Evolutionary conservation across 1,284 basidiomycete genomes (phyloP).

Genomic region (Phellinidium pouzarii): DNA sequence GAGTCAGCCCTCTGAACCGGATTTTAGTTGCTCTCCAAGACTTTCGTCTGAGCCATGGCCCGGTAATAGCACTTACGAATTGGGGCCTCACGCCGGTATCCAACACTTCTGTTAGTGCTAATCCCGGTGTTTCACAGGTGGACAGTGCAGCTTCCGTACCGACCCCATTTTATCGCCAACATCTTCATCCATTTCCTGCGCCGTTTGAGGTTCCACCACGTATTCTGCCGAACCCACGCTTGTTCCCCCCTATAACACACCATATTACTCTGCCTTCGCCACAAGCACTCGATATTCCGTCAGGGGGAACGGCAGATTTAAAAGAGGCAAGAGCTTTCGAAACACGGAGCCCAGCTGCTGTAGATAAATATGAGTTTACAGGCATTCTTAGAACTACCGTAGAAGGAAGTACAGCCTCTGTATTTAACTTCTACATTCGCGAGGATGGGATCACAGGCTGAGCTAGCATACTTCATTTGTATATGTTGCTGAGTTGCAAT

Average conservation of each 20-base stretch:
- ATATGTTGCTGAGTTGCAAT: neutral
- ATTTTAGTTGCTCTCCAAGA: conserved; percentile 44
- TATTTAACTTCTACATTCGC: conserved; percentile 17
- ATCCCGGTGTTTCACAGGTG: conserved; percentile 14
- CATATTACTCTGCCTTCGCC: conserved; percentile 38
- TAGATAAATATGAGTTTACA: conserved; percentile 24
- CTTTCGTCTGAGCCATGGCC: conserved; percentile 44
- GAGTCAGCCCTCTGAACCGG: conserved; percentile 34
- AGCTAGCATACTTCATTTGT: neutral
- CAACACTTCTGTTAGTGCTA: conserved; percentile 22
- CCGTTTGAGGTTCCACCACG: conserved; percentile 24
- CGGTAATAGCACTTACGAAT: conserved; percentile 54
- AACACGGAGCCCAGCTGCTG: conserved; percentile 21
- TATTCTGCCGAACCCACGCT: conserved; percentile 11
- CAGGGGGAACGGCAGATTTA: conserved; percentile 23
- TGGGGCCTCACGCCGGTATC: conserved; percentile 47
- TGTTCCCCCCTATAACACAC: conserved; percentile 27
- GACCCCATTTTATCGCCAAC: conserved; percentile 42
- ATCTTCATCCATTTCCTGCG: conserved; percentile 43
- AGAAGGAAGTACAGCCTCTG: conserved; percentile 6
- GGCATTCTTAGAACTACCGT: conserved; percentile 30
- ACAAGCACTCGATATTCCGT: conserved; percentile 26
- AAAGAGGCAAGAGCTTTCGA: conserved; percentile 26
- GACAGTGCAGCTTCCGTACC: neutral
- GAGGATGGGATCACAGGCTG: conserved; percentile 10